phyloP scores from a whole-genome alignment of 1,284 basidiomycete species.

The Pseudozyma pruni region DNA sequence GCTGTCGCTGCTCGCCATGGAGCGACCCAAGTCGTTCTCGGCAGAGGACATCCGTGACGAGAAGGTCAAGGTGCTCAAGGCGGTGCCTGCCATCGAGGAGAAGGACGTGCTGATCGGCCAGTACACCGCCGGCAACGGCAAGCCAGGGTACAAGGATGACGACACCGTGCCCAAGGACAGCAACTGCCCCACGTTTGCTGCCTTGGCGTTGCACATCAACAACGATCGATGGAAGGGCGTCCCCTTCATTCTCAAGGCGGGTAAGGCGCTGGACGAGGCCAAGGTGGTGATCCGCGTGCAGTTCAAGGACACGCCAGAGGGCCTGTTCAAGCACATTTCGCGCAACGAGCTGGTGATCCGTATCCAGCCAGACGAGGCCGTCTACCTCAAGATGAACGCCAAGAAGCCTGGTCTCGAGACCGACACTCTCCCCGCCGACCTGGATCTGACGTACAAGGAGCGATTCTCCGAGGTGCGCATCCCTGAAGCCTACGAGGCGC shows the following conservation, averaged over 20 bases:
- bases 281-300: slow-evolving; percentile 66
- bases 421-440: slow-evolving; percentile 56
- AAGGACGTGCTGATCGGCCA: slow-evolving; percentile 68
- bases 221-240: slow-evolving; percentile 66
- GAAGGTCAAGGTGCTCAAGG: slow-evolving; percentile 68
- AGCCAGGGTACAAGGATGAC: slow-evolving; percentile 69
- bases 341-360: slow-evolving; percentile 67
- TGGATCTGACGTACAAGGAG: slow-evolving; percentile 64
- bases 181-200: slow-evolving; percentile 69
- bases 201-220: slow-evolving; percentile 64
- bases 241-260: slow-evolving; percentile 67
- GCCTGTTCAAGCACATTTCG: slow-evolving; percentile 49
- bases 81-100: slow-evolving; percentile 61
- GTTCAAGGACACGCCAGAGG: slow-evolving; percentile 60
- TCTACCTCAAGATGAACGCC: slow-evolving; percentile 65
- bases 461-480: slow-evolving; percentile 61
- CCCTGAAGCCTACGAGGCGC: slow-evolving; percentile 68
- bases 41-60: slow-evolving; percentile 68
- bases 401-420: slow-evolving; percentile 63
- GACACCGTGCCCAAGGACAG: slow-evolving; percentile 69
- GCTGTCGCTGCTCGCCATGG: slow-evolving; percentile 68
- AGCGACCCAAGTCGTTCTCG: slow-evolving; percentile 65
- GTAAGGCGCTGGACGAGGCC: slow-evolving; percentile 66
- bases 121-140: slow-evolving; percentile 65
- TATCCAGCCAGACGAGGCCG: slow-evolving; percentile 65